phyloP scores from a whole-genome alignment of 2,329 filamentous ascomycete species.

The Ophiostoma angusticollis region DNA sequence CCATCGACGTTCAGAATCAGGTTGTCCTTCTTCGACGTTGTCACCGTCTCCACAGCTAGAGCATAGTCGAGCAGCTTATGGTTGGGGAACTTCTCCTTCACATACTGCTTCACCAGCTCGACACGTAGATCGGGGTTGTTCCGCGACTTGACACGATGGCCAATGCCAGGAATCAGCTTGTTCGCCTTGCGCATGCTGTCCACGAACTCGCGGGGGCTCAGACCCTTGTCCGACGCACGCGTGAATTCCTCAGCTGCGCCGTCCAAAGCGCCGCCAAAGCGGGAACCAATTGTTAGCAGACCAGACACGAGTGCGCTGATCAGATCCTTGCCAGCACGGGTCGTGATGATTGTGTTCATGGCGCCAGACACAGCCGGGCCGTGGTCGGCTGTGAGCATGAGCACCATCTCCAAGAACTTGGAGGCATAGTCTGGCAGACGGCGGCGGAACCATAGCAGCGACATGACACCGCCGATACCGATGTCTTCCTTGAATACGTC shows the following conservation, averaged over 20 bases:
- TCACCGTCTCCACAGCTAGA: slow-evolving; percentile 93
- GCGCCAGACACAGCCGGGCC: slow-evolving; percentile 97
- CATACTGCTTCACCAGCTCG: slow-evolving; percentile 98
- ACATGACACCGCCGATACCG: slow-evolving; percentile 99
- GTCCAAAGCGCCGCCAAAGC: slow-evolving; percentile 96
- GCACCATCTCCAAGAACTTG: slow-evolving; percentile 99
- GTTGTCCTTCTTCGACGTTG: slow-evolving; percentile 99
- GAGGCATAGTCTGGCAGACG: slow-evolving; percentile 90
- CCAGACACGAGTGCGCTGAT: slow-evolving; percentile 91
- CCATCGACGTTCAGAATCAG: slow-evolving; percentile 98
- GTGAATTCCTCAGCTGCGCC: slow-evolving; percentile 98
- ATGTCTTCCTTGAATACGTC: slow-evolving; percentile 99
- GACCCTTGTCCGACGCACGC: slow-evolving; percentile 93
- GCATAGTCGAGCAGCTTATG: slow-evolving; percentile 99
- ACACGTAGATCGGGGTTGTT: slow-evolving; percentile 99
- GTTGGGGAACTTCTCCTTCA: slow-evolving; percentile 91
- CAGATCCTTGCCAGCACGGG: slow-evolving; percentile 95
- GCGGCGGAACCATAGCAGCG: slow-evolving; percentile 97
- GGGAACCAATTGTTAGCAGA: slow-evolving; percentile 94
- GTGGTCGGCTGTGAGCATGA: slow-evolving; percentile 99
- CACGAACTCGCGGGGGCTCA: slow-evolving; percentile 96
- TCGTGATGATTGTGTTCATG: slow-evolving; percentile 99
- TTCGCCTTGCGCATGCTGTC: slow-evolving; percentile 99
- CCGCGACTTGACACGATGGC: slow-evolving; percentile 97
- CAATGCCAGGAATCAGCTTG: slow-evolving; percentile 99